Base-by-base conservation (phyloP, 2,329 filamentous ascomycete species). In the Neofusicoccum parvum region DNA sequence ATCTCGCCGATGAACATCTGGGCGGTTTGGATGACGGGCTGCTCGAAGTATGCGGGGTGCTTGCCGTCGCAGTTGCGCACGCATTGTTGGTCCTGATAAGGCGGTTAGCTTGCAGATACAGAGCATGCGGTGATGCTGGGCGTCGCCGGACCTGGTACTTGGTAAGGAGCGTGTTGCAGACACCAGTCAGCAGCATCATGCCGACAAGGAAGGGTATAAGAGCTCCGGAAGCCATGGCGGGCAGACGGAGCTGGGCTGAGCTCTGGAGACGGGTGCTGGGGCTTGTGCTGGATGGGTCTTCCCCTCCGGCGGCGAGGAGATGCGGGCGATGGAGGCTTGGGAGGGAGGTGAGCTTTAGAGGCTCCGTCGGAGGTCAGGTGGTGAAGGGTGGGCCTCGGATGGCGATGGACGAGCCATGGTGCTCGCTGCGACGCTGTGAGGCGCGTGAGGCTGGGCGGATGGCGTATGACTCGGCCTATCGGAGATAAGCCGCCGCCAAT, bases 1-100 rank as follows among this genome's bases (percentile, higher is more conserved):
- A 92, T 91, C 78, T 99, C 95, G 65, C 95, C 95, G 68, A 97
- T 86, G 77, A 99, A 99, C 95, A 99, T 99, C 78, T 98, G 95
- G 1, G 92, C 82, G 1, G 95, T 98, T 78, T 99, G 95, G 64
- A 98, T 88, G 62, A 99, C 94, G 17, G 95, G 95, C 76, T 98
- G 94, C 78, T 97, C 92, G 80, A 99, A 98, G 71, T 87, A 86
- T 68, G 86, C 82, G 62, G 87, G 90, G 70, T 90, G 86, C 66
- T 84, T 85, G 67, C 87, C 84, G 72, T 92, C 88, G 82, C 95
- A 99, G 81, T 98, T 88, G 70, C 91, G 87, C 46, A 98, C 92
- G 80, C 95, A 99, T 89, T 97, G 92, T 83, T 97, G 96, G 78
- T 99, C 95, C 92, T 93, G 65, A 60, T 53, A 62, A 66, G 59